These are phyloP conservation scores for Scleromitrula shiraiana DNA, from an alignment of 2,329 filamentous ascomycete species.

Conservation along the genomic window DNA sequence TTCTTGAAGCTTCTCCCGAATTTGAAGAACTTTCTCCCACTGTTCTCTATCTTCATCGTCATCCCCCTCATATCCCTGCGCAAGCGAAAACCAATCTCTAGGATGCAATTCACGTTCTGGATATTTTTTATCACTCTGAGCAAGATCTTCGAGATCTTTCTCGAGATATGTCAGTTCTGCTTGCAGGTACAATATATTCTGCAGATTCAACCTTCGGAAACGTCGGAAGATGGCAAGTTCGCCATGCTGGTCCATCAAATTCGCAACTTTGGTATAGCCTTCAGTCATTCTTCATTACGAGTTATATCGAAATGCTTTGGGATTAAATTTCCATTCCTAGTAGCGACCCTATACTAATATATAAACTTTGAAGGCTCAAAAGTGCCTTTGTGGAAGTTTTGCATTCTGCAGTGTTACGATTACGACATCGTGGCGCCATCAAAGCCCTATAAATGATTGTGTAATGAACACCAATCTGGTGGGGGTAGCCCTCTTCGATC, in stretches of 20 bases:
- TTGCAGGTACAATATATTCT: slow-evolving; percentile 26
- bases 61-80: not conserved
- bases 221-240: slow-evolving; percentile 27
- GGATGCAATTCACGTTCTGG: slow-evolving; percentile 6
- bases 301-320: not conserved
- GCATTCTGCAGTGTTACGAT: too few species aligned
- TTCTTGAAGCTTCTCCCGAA: slow-evolving; percentile 17
- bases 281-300: slow-evolving; percentile 10
- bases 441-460: too few species aligned
- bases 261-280: slow-evolving; percentile 22
- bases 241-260: slow-evolving; percentile 26
- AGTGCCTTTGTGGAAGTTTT: too few species aligned
- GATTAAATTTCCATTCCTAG: not conserved
- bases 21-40: slow-evolving; percentile 17
- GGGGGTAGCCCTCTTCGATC: too few species aligned
- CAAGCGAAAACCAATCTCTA: slow-evolving; percentile 20
- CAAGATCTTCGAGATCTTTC: slow-evolving; percentile 14
- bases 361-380: too few species aligned
- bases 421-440: too few species aligned
- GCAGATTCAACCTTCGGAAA: slow-evolving; percentile 24
- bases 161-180: slow-evolving; percentile 26
- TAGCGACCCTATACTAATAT: too few species aligned
- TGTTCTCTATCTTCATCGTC: slow-evolving; percentile 13
- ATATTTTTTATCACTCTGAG: slow-evolving; percentile 9
- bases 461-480: too few species aligned